Evolutionary conservation across 306 rosid genomes (phyloP).

Genomic region (Delonix regia): DNA sequence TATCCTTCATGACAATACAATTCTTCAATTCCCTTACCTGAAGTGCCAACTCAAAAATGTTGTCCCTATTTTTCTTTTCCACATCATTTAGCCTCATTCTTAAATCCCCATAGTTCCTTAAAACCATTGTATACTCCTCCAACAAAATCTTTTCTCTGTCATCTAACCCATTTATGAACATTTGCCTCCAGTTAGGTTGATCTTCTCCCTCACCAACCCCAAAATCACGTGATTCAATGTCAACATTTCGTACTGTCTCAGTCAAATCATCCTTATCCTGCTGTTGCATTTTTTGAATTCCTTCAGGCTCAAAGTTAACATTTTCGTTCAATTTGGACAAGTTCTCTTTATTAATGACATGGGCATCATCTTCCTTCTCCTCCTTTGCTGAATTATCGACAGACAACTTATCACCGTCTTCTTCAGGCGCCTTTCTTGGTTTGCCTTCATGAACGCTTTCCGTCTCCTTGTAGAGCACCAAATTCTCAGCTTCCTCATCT

Average conservation of each 20-base stretch:
- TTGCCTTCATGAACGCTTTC: constrained; percentile 34
- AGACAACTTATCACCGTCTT: not conserved
- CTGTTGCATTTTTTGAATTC: constrained; percentile 33
- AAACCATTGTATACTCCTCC: constrained; percentile 86
- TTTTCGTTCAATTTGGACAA: constrained; percentile 26
- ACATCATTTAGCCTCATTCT: constrained; percentile 65
- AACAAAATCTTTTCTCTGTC: constrained; percentile 81
- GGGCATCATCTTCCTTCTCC: constrained; percentile 34
- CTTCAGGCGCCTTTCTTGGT: constrained; percentile 28
- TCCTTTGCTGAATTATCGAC: constrained; percentile 30
- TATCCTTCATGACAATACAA: constrained; percentile 56
- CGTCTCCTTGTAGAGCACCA: constrained; percentile 42
- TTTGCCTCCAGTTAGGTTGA: constrained; percentile 66
- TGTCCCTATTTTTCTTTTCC: constrained; percentile 77
- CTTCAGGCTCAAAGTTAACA: constrained; percentile 8
- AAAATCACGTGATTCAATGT: constrained; percentile 44
- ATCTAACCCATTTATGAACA: constrained; percentile 77
- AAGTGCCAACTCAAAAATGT: constrained; percentile 72
- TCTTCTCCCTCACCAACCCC: constrained; percentile 42
- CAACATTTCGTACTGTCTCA: constrained; percentile 40
- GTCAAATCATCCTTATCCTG: constrained; percentile 43
- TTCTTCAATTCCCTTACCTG: constrained; percentile 77
- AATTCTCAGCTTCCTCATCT: constrained; percentile 49
- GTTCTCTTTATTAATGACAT: constrained; percentile 26
- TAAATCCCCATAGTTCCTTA: constrained; percentile 76